Evolutionary conservation across 2,329 filamentous ascomycete species (phyloP).

Genomic region (Emergomyces orientalis): DNA sequence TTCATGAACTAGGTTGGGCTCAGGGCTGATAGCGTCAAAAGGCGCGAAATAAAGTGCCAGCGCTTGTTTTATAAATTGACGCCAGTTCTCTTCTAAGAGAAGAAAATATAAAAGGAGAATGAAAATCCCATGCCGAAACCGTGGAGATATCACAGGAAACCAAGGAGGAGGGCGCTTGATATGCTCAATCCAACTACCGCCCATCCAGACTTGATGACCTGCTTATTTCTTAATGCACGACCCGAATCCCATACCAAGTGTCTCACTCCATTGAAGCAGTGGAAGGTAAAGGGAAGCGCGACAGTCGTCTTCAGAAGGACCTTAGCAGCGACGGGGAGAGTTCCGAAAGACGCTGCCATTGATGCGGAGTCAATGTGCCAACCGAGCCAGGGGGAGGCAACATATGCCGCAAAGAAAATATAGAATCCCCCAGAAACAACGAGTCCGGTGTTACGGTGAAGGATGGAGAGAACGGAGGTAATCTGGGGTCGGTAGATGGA

Average conservation of each 20-base stretch:
- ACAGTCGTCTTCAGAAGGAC: conserved; percentile 49
- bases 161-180: conserved; percentile 4
- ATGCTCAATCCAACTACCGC: conserved; percentile 43
- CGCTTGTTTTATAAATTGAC: neutral
- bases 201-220: conserved; percentile 58
- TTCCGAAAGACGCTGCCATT: conserved; percentile 54
- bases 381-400: conserved; percentile 64
- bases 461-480: conserved; percentile 66
- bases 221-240: conserved; percentile 51
- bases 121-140: neutral
- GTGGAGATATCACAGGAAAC: neutral
- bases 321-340: conserved; percentile 51
- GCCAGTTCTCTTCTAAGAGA: neutral
- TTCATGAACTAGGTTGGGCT: too few species aligned
- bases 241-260: conserved; percentile 63
- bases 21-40: neutral
- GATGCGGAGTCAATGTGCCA: conserved; percentile 57
- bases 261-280: conserved; percentile 58
- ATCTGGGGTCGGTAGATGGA: conserved; percentile 76
- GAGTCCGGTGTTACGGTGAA: conserved; percentile 74
- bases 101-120: neutral
- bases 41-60: too few species aligned
- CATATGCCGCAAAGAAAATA: conserved; percentile 69
- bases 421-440: conserved; percentile 65
- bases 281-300: conserved; percentile 58